Percentiles rank a stretch among this genome's conserved stretches.
These are phyloP conservation scores for Symbiodinium natans DNA, from an alignment of 73 alveolate genomes.

Conservation along the genomic window DNA sequence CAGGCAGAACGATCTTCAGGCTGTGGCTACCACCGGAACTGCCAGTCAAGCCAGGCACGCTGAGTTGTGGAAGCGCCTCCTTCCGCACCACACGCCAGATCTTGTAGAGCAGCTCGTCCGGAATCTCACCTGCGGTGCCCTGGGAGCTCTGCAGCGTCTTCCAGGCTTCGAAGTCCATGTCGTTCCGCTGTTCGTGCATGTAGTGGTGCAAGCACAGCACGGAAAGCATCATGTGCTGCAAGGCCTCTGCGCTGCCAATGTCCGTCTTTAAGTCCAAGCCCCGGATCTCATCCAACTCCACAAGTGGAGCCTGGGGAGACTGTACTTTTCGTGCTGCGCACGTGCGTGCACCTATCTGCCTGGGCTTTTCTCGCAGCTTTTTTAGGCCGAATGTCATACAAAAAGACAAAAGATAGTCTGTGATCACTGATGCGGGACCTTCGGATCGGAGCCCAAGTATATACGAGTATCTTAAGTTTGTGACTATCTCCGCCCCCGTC, in stretches of 20 bases:
- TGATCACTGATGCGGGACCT: no score
- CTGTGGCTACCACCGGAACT: neutral
- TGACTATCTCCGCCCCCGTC: no score
- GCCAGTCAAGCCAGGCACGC: conserved; percentile 24
- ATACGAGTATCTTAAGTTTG: no score
- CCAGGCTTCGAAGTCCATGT: conserved; percentile 40
- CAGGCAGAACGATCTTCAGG: neutral
- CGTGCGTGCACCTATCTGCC: no score
- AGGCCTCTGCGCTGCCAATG: conserved; percentile 16
- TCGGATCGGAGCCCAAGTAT: no score
- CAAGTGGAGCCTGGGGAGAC: neutral
- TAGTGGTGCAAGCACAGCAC: conserved; percentile 52
- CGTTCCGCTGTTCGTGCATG: conserved; percentile 5
- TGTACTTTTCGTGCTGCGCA: no score
- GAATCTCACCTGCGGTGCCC: neutral
- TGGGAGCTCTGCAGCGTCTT: conserved; percentile 6
- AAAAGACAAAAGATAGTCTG: no score
- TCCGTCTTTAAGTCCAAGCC: conserved; percentile 16
- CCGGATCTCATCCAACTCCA: conserved; percentile 27
- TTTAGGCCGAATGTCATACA: no score
- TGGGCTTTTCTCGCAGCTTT: no score
- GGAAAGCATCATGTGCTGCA: conserved; percentile 21
- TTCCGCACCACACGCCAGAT: conserved; percentile 23
- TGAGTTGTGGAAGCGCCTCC: neutral
- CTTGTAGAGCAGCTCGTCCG: conserved; percentile 33